Conservation (phyloP, 768 basidiomycete species). For the Sutorius australiensis region DNA sequence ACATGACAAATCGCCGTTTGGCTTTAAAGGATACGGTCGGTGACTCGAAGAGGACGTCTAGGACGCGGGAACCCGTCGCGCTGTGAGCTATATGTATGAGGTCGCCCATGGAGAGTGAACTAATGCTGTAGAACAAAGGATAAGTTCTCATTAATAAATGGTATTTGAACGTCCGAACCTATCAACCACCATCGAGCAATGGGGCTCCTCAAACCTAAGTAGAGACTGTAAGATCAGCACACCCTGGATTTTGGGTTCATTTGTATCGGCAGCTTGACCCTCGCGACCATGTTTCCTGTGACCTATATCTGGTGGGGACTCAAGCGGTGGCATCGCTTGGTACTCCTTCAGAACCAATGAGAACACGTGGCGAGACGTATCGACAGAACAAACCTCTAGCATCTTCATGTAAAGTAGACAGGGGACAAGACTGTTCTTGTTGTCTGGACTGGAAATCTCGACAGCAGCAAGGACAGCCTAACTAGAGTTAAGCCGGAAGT, state of each 20-base stretch:
- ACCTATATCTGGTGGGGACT: slow-evolving; percentile 11
- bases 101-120: slow-evolving; percentile 53
- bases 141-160: slow-evolving; percentile 5
- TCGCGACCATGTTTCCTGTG: slow-evolving; percentile 12
- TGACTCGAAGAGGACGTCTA: slow-evolving; percentile 75
- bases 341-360: slow-evolving; percentile 23
- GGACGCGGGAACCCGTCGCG: slow-evolving; percentile 69
- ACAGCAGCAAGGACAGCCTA: slow-evolving; percentile 64
- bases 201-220: slow-evolving; percentile 61
- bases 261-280: slow-evolving; percentile 29
- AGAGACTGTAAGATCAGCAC: slow-evolving; percentile 82
- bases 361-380: background rate
- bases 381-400: slow-evolving; percentile 39
- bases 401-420: slow-evolving; percentile 60
- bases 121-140: slow-evolving; percentile 43
- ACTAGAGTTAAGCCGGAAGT: slow-evolving; percentile 5
- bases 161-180: slow-evolving; percentile 44
- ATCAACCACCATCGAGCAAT: slow-evolving; percentile 63
- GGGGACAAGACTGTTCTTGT: slow-evolving; percentile 54
- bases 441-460: slow-evolving; percentile 46
- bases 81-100: slow-evolving; percentile 58
- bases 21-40: slow-evolving; percentile 58
- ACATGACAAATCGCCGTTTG: slow-evolving; percentile 67
- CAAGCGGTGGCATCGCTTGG: slow-evolving; percentile 5
- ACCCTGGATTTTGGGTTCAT: slow-evolving; percentile 77